A percentile compares a stretch with the other conserved stretches of the same genome.
phyloP scores from a whole-genome alignment of 306 rosid genomes.

The Quercus agrifolia region DNA sequence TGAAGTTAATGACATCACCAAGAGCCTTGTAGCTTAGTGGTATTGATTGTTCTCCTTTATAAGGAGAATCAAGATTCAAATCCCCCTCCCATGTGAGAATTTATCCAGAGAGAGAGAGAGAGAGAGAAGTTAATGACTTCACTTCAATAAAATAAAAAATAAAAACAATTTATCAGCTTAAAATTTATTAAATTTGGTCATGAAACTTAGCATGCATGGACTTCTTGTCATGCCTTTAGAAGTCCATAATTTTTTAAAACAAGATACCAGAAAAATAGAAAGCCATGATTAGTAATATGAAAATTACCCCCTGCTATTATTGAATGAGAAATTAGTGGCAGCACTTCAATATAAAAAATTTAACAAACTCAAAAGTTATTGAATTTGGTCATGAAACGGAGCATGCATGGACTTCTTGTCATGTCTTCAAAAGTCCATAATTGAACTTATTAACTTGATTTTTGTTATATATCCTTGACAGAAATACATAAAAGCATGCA shows the following conservation, averaged over 20 bases:
- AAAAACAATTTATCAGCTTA: not conserved
- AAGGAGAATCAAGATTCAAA: no score
- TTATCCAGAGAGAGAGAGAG: no score
- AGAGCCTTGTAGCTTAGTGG: no score
- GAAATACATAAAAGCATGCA: conserved; percentile 12
- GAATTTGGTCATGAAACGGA: not conserved
- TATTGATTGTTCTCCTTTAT: no score
- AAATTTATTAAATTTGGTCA: not conserved
- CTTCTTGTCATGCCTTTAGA: not conserved
- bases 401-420: not conserved
- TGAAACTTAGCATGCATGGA: not conserved
- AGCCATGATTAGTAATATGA: no score
- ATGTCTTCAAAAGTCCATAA: not conserved
- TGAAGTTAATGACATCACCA: no score
- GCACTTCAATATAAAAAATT: not conserved
- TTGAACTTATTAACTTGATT: not conserved
- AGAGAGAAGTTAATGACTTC: not conserved
- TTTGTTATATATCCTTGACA: conserved; percentile 13
- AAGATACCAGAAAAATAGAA: no score
- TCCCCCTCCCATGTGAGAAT: no score
- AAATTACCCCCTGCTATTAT: no score
- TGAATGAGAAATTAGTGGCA: not conserved
- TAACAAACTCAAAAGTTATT: not conserved
- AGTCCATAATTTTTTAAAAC: no score
- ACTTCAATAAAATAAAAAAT: conserved; percentile 4